Evolutionary conservation across 768 basidiomycete species (phyloP).

Genomic region (Podaxis rugospora): DNA sequence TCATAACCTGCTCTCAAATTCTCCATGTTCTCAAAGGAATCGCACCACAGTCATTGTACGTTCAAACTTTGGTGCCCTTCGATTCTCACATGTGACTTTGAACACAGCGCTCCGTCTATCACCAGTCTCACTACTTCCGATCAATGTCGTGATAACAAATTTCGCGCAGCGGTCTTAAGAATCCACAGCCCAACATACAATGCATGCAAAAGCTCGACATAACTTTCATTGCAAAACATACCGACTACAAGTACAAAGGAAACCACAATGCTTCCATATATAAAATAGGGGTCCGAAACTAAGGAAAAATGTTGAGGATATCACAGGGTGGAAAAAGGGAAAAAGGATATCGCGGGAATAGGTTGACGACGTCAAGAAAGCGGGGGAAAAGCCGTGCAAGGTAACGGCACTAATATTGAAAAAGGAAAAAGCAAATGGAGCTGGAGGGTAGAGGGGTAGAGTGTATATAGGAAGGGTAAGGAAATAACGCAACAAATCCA

Average conservation of each 20-base stretch:
- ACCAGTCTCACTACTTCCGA: no score
- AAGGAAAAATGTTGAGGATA: background rate
- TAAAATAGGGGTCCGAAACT: background rate
- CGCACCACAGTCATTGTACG: no score
- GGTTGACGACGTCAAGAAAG: background rate
- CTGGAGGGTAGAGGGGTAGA: background rate
- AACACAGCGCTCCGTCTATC: no score
- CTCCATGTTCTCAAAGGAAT: no score
- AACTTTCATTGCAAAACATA: constrained; percentile 3
- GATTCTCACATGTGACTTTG: no score
- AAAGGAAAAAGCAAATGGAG: background rate
- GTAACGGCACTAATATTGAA: background rate
- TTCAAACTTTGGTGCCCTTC: no score
- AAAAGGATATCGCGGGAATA: background rate
- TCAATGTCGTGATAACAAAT: no score
- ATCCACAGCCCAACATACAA: background rate
- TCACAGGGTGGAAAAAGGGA: background rate
- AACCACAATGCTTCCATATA: constrained; percentile 5
- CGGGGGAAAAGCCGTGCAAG: background rate
- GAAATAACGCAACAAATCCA: background rate
- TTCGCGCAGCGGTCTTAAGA: no score
- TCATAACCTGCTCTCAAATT: no score
- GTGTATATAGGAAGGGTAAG: background rate
- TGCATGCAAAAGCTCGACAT: background rate
- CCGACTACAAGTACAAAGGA: background rate